Evolutionary conservation across 345 rosid species (phyloP).

Genomic region (Linum trigynum): DNA sequence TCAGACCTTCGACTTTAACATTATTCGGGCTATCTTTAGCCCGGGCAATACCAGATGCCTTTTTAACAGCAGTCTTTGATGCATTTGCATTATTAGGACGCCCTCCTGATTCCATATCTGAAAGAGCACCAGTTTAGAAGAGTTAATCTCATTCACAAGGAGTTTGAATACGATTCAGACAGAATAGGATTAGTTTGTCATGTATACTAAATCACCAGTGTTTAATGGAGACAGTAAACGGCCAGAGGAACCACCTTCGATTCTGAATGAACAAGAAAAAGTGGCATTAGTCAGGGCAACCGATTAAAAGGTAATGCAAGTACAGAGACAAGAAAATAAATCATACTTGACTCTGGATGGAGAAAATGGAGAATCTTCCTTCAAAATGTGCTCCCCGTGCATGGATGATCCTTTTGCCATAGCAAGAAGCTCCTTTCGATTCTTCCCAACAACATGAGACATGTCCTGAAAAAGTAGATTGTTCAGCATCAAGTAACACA

Average conservation of each 20-base stretch:
- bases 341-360: constrained; percentile 89
- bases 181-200: constrained; percentile 8
- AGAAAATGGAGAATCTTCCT: constrained; percentile 77
- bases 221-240: constrained; percentile 29
- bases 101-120: constrained; percentile 34
- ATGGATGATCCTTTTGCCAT: constrained; percentile 74
- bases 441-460: constrained; percentile 94
- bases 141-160: constrained; percentile 1
- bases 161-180: background rate
- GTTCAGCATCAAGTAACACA: constrained; percentile 5
- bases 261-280: constrained; percentile 35
- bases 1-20: constrained; percentile 36
- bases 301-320: constrained; percentile 10
- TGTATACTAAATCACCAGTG: constrained; percentile 26
- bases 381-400: constrained; percentile 51
- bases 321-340: constrained; percentile 14
- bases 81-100: constrained; percentile 28
- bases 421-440: constrained; percentile 87
- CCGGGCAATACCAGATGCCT: constrained; percentile 30
- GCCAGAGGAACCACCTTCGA: constrained; percentile 57
- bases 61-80: constrained; percentile 28
- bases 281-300: constrained; percentile 14
- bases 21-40: constrained; percentile 31
- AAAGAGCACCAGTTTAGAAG: constrained; percentile 12
- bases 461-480: constrained; percentile 48